These are phyloP conservation scores for Nitzschia inconspicua DNA, from an alignment of 108 stramenopile genomes.

Conservation along the genomic window DNA sequence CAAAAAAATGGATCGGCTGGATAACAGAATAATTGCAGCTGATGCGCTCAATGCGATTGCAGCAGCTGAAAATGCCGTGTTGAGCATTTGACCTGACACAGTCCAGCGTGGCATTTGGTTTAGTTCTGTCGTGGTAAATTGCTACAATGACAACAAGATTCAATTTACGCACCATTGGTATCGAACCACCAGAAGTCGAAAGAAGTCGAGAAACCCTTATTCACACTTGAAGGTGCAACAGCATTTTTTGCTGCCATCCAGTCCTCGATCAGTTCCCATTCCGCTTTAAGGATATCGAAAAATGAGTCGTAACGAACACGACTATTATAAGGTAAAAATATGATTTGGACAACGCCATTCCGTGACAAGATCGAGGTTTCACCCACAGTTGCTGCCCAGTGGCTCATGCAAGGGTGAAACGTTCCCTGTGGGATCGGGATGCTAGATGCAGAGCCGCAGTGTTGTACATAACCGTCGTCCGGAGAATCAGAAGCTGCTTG, in stretches of 20 bases:
- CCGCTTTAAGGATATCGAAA: slow-evolving; percentile 22
- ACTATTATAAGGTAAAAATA: slow-evolving; percentile 22
- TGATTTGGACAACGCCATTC: slow-evolving; percentile 21
- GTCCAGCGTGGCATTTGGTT: too few species aligned
- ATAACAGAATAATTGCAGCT: slow-evolving; percentile 41
- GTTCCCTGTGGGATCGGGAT: slow-evolving; percentile 34
- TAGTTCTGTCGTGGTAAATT: too few species aligned
- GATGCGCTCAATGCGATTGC: slow-evolving; percentile 35
- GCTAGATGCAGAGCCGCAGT: slow-evolving; percentile 37
- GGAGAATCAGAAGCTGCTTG: slow-evolving; percentile 10
- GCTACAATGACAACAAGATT: too few species aligned
- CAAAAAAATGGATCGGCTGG: slow-evolving; percentile 37
- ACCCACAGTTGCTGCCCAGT: slow-evolving; percentile 25
- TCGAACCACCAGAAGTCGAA: slow-evolving; percentile 53
- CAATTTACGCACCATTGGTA: too few species aligned
- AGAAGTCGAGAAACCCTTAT: slow-evolving; percentile 21
- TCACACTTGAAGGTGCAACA: slow-evolving; percentile 29
- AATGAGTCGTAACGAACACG: slow-evolving; percentile 31
- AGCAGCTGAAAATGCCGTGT: slow-evolving; percentile 27
- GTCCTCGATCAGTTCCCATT: slow-evolving; percentile 41
- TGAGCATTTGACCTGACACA: slow-evolving; percentile 14
- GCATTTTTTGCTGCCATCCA: slow-evolving; percentile 26
- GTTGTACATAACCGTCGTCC: slow-evolving; percentile 16
- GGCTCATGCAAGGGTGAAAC: slow-evolving; percentile 46
- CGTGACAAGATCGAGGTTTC: slow-evolving; percentile 13